Base-by-base conservation (phyloP, 2,329 filamentous ascomycete genomes). In the Aspergillus calidoustus region DNA sequence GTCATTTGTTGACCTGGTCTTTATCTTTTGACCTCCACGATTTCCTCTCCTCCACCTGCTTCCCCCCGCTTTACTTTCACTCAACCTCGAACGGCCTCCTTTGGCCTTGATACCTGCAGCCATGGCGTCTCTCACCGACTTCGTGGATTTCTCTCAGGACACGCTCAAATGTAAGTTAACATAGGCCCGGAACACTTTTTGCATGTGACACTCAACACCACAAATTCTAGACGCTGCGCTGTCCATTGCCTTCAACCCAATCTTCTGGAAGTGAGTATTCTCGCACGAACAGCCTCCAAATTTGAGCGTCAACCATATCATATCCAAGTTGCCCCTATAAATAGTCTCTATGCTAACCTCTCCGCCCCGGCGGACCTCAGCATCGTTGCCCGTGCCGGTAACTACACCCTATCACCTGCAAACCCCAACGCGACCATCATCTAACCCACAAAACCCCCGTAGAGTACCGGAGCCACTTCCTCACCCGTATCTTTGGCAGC, bases 261-360 rank as follows among this genome's bases (percentile, higher is more conserved):
- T 95, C n/a, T 98, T 97, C 80, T 99, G 95, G 95, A 99, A 99
- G 93, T 97, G 85, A 83, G 91, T 85, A 57, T 46, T 47, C 9
- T 46, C 64, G 49, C 63, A 28, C 25, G 25, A 66, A 49, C 44
- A 47, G 48, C 44, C 41, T 38, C 28, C 13, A 41, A 30, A 38
- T 41, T 47, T 5, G n/a, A 4, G 25, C 25, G 25, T 28, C 25
- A 28, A 28, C 25, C 25, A 28, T 4, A 28, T 28, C 4, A 28
- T 28, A 7, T 28, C 25, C 4, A 7, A 28, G 25, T 28, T 28
- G 4, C 25, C 25, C 25, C 25, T 28, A 28, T 28, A 28, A 28
- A 28, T 28, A 28, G 25, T 7, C 11, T 57, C 28, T 31, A 22
- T 59, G 55, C 67, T 71, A 55, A 70, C 47, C 17, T 49, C 31